Evolutionary conservation across 768 basidiomycete genomes (phyloP).

Genomic region (Mrakia hoshinonis): DNA sequence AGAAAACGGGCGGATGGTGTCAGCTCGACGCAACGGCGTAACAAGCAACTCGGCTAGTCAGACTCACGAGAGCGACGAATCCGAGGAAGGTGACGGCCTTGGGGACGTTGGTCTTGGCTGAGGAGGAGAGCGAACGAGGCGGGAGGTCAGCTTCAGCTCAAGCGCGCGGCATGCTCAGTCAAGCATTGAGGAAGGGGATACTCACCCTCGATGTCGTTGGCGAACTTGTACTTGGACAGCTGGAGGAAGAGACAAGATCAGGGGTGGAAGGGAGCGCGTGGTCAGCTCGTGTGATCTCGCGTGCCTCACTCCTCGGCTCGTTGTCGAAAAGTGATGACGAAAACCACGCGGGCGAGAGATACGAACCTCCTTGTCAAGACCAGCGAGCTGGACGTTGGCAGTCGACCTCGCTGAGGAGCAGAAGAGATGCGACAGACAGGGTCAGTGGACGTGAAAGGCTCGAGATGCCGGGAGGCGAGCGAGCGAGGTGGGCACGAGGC

Average conservation of each 20-base stretch:
- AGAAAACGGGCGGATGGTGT: slow-evolving; percentile 40
- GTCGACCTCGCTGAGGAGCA: slow-evolving; percentile 46
- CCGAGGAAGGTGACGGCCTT: slow-evolving; percentile 84
- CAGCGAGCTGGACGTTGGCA: slow-evolving; percentile 69
- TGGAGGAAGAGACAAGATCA: slow-evolving; percentile 32
- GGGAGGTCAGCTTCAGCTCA: neutral
- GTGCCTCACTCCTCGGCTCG: too few species aligned
- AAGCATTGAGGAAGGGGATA: neutral
- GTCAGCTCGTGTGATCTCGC: slow-evolving; percentile 7
- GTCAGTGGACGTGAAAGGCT: neutral
- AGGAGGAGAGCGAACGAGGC: neutral
- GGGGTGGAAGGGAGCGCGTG: neutral
- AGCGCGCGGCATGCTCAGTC: neutral
- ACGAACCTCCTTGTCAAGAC: slow-evolving; percentile 94
- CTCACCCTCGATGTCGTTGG: slow-evolving; percentile 62
- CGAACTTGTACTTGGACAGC: slow-evolving; percentile 66
- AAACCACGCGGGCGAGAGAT: neutral
- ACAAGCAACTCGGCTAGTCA: neutral
- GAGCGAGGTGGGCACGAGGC: neutral
- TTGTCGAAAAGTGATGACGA: neutral
- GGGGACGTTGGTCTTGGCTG: slow-evolving; percentile 68
- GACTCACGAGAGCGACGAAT: slow-evolving; percentile 47
- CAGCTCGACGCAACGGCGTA: slow-evolving; percentile 43
- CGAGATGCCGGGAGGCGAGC: neutral
- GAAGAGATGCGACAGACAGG: neutral